Evolutionary conservation across 176 grass and related monocot genomes (phyloP), one percentile per base, ranked within the genome.

Genomic region (Pharus latifolius): DNA sequence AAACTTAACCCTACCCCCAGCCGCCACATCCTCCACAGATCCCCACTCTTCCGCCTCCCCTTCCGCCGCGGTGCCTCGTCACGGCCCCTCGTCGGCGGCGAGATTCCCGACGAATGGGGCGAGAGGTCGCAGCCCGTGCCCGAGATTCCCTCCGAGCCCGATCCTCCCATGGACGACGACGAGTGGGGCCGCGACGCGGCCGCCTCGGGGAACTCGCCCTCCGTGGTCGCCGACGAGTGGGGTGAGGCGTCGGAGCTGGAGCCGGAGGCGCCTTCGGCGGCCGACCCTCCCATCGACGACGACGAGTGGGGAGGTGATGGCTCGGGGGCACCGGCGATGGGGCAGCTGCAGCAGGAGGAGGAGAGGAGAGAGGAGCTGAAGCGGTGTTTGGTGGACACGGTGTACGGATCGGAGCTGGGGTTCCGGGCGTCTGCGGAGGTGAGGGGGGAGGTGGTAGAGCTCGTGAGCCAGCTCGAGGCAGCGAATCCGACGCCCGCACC

Each of bases 381-480:
- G 73, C 79, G 77, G 42, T 99, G 95, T 71, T 52, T 91, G 41
- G 87, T 88, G n/a, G 95, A 99, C 61, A 76, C 81, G 18, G 75
- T 88, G 6, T 98, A 93, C 52, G 90, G 87, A 8, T 85, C 76
- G 35, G 89, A 92, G 27, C 77, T 98, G 19, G 94, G 94, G 15
- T 83, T 93, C 64, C 70, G 84, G 24, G 84, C 87, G 46, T 93
- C 95, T 30, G 8, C 82, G 30, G 90, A 94, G 72, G 68, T 78
- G 40, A 93, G 95, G 54, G 95, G 81, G n/a, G 95, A 94, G 87
- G 76, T 91, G 42, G 60, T 85, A 65, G 95, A 98, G 84, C 81
- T 98, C 47, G 78, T 98, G 28, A 90, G 72, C 81, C 90, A 98
- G 66, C 82, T 94, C 57, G 95, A 98, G 84, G 78, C 82, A 2